Percentiles rank a stretch among this genome's conserved stretches.
These are phyloP conservation scores for Phyllosticta citrichinensis DNA, from an alignment of 2,329 filamentous ascomycete species.

Conservation along the genomic window DNA sequence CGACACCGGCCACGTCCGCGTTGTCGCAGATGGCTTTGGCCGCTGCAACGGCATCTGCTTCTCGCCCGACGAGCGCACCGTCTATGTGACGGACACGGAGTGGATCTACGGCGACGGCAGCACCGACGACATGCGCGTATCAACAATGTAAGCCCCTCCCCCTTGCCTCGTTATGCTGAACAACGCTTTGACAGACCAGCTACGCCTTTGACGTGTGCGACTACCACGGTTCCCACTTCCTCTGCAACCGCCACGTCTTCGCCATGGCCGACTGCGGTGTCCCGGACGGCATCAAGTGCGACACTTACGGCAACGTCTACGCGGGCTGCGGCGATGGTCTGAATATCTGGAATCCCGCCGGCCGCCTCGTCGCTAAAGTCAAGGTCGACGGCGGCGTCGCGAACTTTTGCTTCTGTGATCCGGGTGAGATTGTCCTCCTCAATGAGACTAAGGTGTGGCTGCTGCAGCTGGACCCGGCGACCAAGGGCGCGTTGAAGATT, in stretches of 20 bases:
- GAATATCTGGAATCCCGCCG: slow-evolving; percentile 39
- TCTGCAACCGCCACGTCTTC: slow-evolving; percentile 41
- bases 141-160: not conserved
- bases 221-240: slow-evolving; percentile 26
- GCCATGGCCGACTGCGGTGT: slow-evolving; percentile 39
- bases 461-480: slow-evolving; percentile 9
- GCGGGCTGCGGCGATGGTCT: slow-evolving; percentile 40
- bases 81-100: slow-evolving; percentile 34
- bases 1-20: slow-evolving; percentile 23
- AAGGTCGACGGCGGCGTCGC: slow-evolving; percentile 28
- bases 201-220: slow-evolving; percentile 32
- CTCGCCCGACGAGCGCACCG: slow-evolving; percentile 27
- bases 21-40: slow-evolving; percentile 29
- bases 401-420: slow-evolving; percentile 40
- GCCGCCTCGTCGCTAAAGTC: slow-evolving; percentile 33
- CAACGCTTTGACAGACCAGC: slow-evolving; percentile 14
- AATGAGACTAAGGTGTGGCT: slow-evolving; percentile 28
- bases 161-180: not conserved
- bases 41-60: slow-evolving; percentile 36
- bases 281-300: slow-evolving; percentile 41
- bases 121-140: slow-evolving; percentile 11
- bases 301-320: slow-evolving; percentile 47
- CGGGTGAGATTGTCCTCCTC: slow-evolving; percentile 39
- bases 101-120: slow-evolving; percentile 7
- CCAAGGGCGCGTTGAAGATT: not conserved